A percentile compares a stretch with the other conserved stretches of the same genome.
phyloP scores from a whole-genome alignment of 2,329 filamentous ascomycete genomes.

The Torrubiellomyces zombiae region DNA sequence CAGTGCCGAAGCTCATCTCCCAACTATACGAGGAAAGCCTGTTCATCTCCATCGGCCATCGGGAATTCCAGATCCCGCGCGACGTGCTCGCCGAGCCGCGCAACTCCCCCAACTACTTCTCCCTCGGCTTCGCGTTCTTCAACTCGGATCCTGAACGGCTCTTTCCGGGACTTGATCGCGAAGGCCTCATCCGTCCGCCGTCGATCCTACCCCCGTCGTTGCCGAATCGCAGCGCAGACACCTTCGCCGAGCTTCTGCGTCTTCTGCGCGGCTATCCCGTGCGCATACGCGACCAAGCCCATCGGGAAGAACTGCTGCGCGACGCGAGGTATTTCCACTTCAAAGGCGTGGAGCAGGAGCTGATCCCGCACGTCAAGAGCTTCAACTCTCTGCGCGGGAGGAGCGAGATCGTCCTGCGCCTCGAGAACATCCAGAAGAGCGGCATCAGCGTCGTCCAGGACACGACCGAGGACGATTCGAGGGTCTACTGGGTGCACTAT shows the following conservation, averaged over 20 bases:
- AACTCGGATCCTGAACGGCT: constrained; percentile 65
- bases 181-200: constrained; percentile 67
- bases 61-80: constrained; percentile 77
- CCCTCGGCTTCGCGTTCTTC: constrained; percentile 75
- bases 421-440: constrained; percentile 80
- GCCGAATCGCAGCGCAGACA: constrained; percentile 64
- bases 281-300: constrained; percentile 56
- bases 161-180: constrained; percentile 71
- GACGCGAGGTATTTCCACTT: constrained; percentile 91
- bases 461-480: constrained; percentile 9
- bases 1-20: constrained; percentile 75
- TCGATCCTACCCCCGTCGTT: constrained; percentile 72
- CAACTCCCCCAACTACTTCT: constrained; percentile 92
- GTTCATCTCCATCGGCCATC: constrained; percentile 77
- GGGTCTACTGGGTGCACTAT: constrained; percentile 51
- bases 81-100: constrained; percentile 74
- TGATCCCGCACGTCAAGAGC: constrained; percentile 61
- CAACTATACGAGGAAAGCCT: constrained; percentile 86
- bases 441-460: constrained; percentile 53
- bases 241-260: constrained; percentile 68
- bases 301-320: constrained; percentile 60
- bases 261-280: constrained; percentile 73
- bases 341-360: constrained; percentile 73
- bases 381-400: constrained; percentile 55
- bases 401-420: constrained; percentile 60